Conservation (phyloP, 441 rosid genomes). For the Breynia disticha region DNA sequence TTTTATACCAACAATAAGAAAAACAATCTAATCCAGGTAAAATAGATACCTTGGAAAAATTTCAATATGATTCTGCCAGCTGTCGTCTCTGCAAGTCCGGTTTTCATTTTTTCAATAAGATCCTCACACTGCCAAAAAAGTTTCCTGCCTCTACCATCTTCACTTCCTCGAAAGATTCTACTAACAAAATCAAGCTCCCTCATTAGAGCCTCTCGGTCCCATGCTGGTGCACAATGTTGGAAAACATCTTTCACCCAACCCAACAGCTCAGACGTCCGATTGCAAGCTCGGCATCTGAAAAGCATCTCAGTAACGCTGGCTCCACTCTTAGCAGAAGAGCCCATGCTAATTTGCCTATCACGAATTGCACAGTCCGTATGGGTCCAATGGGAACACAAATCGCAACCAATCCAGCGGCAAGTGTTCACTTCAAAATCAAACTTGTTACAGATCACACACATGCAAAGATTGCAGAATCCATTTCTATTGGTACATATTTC, state of each 20-base stretch:
- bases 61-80: slow-evolving; percentile 66
- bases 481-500: slow-evolving; percentile 67
- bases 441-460: slow-evolving; percentile 96
- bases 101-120: slow-evolving; percentile 67
- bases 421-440: slow-evolving; percentile 95
- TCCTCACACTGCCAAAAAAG: slow-evolving; percentile 89
- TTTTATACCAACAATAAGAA: too few species aligned
- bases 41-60: slow-evolving; percentile 71
- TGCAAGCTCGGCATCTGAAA: slow-evolving; percentile 82
- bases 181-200: slow-evolving; percentile 88
- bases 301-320: slow-evolving; percentile 74
- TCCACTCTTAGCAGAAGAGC: slow-evolving; percentile 60
- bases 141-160: slow-evolving; percentile 79
- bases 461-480: slow-evolving; percentile 95
- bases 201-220: slow-evolving; percentile 78
- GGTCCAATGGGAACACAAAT: slow-evolving; percentile 94
- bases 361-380: slow-evolving; percentile 96
- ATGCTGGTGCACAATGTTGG: slow-evolving; percentile 86
- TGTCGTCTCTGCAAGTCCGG: slow-evolving; percentile 56
- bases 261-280: slow-evolving; percentile 79
- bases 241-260: slow-evolving; percentile 99
- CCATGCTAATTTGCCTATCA: slow-evolving; percentile 75
- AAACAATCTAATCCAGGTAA: not conserved
- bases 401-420: slow-evolving; percentile 98
- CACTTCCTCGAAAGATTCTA: slow-evolving; percentile 87